A percentile compares a stretch with the other conserved stretches of the same genome.
Evolutionary conservation across 371 early-diverging fungal species (phyloP).

Genomic region (Neoconidiobolus thromboides): DNA sequence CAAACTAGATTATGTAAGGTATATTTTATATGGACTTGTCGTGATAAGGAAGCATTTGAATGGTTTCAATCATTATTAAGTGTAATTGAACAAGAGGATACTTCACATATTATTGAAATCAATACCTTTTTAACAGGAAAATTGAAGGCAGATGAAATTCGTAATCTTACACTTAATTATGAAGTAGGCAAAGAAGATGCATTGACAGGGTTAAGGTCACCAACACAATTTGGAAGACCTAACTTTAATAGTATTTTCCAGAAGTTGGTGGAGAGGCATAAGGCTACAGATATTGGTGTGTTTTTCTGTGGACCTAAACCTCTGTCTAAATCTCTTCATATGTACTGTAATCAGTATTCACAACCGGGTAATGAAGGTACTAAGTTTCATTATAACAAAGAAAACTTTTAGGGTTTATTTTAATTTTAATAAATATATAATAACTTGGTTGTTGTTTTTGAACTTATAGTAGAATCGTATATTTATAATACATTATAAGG

Average conservation of each 20-base stretch:
- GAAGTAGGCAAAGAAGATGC: conserved; percentile 25
- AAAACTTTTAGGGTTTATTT: neutral
- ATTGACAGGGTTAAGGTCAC: conserved; percentile 26
- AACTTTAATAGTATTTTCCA: conserved; percentile 25
- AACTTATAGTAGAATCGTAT: too few species aligned
- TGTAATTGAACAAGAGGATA: conserved; percentile 27
- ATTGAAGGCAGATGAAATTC: conserved; percentile 20
- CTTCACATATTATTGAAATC: conserved; percentile 29
- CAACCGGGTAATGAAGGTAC: conserved; percentile 5
- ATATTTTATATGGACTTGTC: conserved; percentile 47
- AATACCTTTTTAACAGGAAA: conserved; percentile 43
- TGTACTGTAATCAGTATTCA: conserved; percentile 15
- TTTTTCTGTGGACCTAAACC: conserved; percentile 35
- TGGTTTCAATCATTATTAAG: conserved; percentile 49
- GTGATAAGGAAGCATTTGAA: conserved; percentile 36
- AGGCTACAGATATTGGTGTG: conserved; percentile 26
- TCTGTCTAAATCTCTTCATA: conserved; percentile 17
- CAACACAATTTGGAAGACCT: conserved; percentile 32
- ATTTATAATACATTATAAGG: too few species aligned
- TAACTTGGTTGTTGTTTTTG: too few species aligned
- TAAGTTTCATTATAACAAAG: conserved; percentile 8
- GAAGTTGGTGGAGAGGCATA: conserved; percentile 18
- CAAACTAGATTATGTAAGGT: conserved; percentile 22
- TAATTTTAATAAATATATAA: too few species aligned
- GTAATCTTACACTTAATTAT: conserved; percentile 24